Evolutionary conservation across 768 basidiomycete genomes (phyloP).

Genomic region (Lentinus tigrinus): DNA sequence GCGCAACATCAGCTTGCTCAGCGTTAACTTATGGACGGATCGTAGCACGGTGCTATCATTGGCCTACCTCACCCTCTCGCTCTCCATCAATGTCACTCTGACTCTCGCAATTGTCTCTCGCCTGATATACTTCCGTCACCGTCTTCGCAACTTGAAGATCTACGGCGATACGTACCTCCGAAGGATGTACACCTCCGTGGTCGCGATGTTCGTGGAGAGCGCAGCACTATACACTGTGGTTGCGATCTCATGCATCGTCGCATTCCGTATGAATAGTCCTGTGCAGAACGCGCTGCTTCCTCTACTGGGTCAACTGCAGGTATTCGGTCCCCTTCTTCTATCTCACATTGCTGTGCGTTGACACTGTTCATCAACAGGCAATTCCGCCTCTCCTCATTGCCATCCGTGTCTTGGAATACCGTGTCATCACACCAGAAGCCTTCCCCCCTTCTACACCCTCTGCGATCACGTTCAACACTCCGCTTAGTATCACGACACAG

Average conservation of each 20-base stretch:
- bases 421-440: constrained; percentile 9
- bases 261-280: constrained; percentile 16
- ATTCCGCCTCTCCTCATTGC: constrained; percentile 24
- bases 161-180: not conserved
- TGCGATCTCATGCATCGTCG: constrained; percentile 18
- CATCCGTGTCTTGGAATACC: constrained; percentile 17
- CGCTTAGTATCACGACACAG: not conserved
- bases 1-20: constrained; percentile 8
- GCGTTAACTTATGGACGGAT: constrained; percentile 20
- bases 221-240: constrained; percentile 22
- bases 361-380: constrained; percentile 1
- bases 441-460: not conserved
- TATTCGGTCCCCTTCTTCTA: not conserved
- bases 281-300: constrained; percentile 25
- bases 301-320: constrained; percentile 27
- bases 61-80: constrained; percentile 22
- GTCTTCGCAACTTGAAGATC: not conserved
- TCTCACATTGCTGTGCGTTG: not conserved
- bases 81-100: constrained; percentile 20
- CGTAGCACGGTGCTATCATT: constrained; percentile 11
- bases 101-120: constrained; percentile 21
- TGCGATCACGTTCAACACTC: not conserved
- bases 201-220: constrained; percentile 24
- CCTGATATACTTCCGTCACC: constrained; percentile 6
- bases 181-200: constrained; percentile 15